Evolutionary conservation across 192 early-diverging fungal species (phyloP).

Genomic region (Coemansia sp.): DNA sequence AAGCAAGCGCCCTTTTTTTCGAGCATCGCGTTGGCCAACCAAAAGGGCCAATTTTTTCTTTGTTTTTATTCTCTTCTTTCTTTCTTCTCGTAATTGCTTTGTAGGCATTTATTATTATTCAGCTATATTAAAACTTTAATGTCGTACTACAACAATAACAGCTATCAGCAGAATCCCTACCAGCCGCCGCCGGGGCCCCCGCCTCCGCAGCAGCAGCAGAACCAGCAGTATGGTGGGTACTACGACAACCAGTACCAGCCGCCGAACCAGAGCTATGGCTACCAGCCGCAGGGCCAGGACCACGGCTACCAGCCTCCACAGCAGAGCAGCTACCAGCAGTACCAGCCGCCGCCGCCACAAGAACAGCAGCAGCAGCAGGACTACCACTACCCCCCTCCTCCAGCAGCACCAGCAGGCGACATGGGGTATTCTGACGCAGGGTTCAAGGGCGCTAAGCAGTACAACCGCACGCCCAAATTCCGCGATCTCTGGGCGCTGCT

Average conservation of each 20-base stretch:
- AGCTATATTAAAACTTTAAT: conserved; percentile 1
- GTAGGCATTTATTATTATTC: neutral
- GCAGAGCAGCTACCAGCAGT: conserved; percentile 6
- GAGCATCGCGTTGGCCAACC: too few species aligned
- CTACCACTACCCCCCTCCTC: conserved; percentile 15
- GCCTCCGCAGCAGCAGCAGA: conserved; percentile 9
- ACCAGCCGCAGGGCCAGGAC: conserved; percentile 1
- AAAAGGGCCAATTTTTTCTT: neutral
- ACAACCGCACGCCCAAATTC: conserved; percentile 48
- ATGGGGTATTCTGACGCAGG: conserved; percentile 9
- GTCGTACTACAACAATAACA: conserved; percentile 25
- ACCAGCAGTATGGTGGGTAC: conserved; percentile 6
- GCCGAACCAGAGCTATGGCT: conserved; percentile 2
- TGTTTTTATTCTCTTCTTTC: neutral
- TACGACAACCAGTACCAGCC: conserved; percentile 1
- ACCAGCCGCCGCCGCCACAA: conserved; percentile 6
- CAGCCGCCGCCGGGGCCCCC: conserved; percentile 4
- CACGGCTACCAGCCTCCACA: conserved; percentile 9
- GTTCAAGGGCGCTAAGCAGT: conserved; percentile 45
- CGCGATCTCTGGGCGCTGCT: conserved; percentile 52
- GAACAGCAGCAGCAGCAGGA: conserved; percentile 16
- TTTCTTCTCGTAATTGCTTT: neutral
- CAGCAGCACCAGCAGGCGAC: conserved; percentile 9
- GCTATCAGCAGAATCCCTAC: conserved; percentile 3
- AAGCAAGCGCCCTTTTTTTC: too few species aligned